Conservation (phyloP, 208 protist species). For the Trypanosoma melophagium region DNA sequence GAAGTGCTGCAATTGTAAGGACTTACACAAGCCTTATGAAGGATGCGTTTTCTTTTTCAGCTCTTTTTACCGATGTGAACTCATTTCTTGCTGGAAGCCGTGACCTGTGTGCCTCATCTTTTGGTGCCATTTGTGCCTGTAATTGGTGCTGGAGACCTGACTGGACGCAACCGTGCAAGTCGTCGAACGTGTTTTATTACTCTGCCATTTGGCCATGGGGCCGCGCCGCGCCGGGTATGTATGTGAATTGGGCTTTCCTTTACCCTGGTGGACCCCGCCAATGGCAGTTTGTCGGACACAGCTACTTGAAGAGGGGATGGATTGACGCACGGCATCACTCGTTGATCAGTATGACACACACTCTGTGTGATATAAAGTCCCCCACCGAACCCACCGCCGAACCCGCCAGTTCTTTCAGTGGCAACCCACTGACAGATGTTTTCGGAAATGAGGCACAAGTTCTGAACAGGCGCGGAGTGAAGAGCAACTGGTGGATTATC, state of each 20-base stretch:
- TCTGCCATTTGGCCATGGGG: neutral
- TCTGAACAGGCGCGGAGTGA: neutral
- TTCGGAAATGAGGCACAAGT: too few relatives aligned
- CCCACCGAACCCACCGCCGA: too few relatives aligned
- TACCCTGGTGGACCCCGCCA: slow-evolving; percentile 1
- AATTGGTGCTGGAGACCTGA: too few relatives aligned
- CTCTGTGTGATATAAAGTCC: slow-evolving; percentile 4
- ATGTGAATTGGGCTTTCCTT: neutral
- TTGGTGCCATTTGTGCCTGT: too few relatives aligned
- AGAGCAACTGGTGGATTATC: neutral
- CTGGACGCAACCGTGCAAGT: neutral
- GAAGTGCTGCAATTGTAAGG: neutral
- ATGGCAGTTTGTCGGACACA: neutral
- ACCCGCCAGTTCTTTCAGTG: too few relatives aligned
- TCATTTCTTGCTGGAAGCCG: too few relatives aligned
- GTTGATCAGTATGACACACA: slow-evolving; percentile 1
- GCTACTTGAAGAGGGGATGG: neutral
- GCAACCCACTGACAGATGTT: too few relatives aligned
- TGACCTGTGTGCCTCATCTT: too few relatives aligned
- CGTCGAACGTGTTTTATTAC: neutral
- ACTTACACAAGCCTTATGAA: neutral
- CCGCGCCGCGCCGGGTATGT: slow-evolving; percentile 6
- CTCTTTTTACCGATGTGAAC: too few relatives aligned
- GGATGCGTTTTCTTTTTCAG: too few relatives aligned
- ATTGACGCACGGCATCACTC: neutral